Conservation (phyloP, 768 basidiomycete species). For the Mycena amicta region DNA sequence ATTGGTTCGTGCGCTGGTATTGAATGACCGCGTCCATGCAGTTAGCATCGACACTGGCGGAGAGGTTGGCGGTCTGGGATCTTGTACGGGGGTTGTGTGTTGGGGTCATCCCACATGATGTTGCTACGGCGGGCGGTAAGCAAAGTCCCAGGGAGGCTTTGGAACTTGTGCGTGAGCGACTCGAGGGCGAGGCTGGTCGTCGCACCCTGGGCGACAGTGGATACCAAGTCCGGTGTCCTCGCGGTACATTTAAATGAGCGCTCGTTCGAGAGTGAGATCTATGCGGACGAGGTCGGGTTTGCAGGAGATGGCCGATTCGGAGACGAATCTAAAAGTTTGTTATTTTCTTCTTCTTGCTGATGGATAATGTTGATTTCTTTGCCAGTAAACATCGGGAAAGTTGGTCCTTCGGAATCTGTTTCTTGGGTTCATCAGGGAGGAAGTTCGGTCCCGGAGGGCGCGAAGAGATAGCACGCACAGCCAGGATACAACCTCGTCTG, state of each 20-base stretch:
- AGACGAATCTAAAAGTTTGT: slow-evolving; percentile 83
- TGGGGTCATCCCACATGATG: slow-evolving; percentile 68
- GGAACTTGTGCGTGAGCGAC: slow-evolving; percentile 83
- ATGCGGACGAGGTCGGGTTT: slow-evolving; percentile 88
- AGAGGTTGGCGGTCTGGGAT: slow-evolving; percentile 91
- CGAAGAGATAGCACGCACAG: slow-evolving; percentile 34
- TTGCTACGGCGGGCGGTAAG: slow-evolving; percentile 58
- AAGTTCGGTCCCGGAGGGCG: slow-evolving; percentile 47
- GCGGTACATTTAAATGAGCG: slow-evolving; percentile 85
- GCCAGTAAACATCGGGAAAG: slow-evolving; percentile 87
- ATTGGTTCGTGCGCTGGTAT: slow-evolving; percentile 75
- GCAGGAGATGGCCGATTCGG: slow-evolving; percentile 58
- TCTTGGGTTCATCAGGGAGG: slow-evolving; percentile 72
- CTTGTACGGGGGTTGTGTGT: slow-evolving; percentile 76
- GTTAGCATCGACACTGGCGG: slow-evolving; percentile 89
- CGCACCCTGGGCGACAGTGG: slow-evolving; percentile 81
- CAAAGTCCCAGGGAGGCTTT: slow-evolving; percentile 80
- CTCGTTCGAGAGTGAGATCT: slow-evolving; percentile 94
- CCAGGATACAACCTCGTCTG: slow-evolving; percentile 27
- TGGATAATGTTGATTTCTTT: slow-evolving; percentile 12
- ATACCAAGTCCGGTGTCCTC: slow-evolving; percentile 88
- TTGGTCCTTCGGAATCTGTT: slow-evolving; percentile 90
- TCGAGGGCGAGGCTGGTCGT: slow-evolving; percentile 95
- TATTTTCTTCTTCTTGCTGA: slow-evolving; percentile 6
- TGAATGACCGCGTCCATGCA: slow-evolving; percentile 90